Evolutionary conservation across 352 stramenopile genomes (phyloP), one percentile per base, ranked within the genome.

Genomic region (Pythium chondricola): DNA sequence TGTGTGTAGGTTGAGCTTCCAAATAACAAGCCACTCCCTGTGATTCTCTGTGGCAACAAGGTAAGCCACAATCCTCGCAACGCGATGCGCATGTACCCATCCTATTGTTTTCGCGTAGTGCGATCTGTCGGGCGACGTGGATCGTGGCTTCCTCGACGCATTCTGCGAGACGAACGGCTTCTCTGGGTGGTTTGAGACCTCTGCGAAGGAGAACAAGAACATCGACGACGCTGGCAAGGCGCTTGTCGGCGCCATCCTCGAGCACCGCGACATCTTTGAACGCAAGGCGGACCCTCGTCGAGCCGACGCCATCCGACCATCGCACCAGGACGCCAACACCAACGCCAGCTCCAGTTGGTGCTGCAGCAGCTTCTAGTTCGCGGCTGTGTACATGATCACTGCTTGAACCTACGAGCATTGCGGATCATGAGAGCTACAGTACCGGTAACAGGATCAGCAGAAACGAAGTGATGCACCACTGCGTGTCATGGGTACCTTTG

Each of bases 11-110:
- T 96, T 1, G 74, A 88, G 30, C 74, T 98, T 1, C 86, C 89
- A 5, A 96, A 97, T 56, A 80, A 86, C 48, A 94, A 95, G 55
- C 60, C 78, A 2, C 63, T 98, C 10, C 91, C 91, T 7, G 86
- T 96, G 22, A 85, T 97, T 63, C 61, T 98, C 7, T 91, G 92
- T 37, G 90, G 81, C 27, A 98, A 98, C 66, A 98, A 98, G 73
- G 83, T 93, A 25, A 14, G 13, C 41, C 25, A 14, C 6, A n/a
- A 47, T 10, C 11, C 37, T 24, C n/a, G n/a, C n/a, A 18, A 14
- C 22, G 32, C 25, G 46, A 21, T 58, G 26, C 18, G n/a, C 44
- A 42, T 11, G 3, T 51, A 16, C 10, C 18, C 4, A n/a, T 30
- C 2, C 0, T 30, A 13, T 5, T 7, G 3, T 8, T 13, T 31